Conservation (phyloP, 2,329 filamentous ascomycete genomes). For the Grosmannia huntii region DNA sequence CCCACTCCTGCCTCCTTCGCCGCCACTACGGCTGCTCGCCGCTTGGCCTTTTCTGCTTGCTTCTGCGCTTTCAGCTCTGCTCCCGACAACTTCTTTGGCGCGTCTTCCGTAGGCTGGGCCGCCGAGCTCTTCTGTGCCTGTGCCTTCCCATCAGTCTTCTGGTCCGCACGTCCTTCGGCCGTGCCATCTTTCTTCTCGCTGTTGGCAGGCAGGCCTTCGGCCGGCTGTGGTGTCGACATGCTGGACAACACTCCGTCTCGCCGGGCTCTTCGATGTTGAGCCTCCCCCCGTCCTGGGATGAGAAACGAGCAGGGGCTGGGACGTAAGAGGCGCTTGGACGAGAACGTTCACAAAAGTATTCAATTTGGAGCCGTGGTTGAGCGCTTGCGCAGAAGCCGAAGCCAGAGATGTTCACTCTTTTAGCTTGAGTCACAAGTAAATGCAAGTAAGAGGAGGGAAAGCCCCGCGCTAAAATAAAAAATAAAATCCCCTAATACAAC, state of each 20-base stretch:
- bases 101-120: slow-evolving; percentile 3
- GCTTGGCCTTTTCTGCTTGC: slow-evolving; percentile 83
- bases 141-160: not conserved
- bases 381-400: not conserved
- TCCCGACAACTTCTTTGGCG: slow-evolving; percentile 45
- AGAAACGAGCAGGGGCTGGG: not conserved
- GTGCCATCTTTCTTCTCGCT: not conserved
- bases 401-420: not conserved
- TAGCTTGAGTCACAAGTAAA: not conserved
- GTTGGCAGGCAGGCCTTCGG: not conserved
- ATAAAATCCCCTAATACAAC: not conserved
- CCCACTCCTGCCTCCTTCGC: slow-evolving; percentile 31
- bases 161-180: not conserved
- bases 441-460: not conserved
- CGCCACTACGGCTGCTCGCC: slow-evolving; percentile 59
- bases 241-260: not conserved
- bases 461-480: not conserved
- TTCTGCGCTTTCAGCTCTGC: slow-evolving; percentile 80
- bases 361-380: not conserved
- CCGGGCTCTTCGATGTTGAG: not conserved
- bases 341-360: not conserved
- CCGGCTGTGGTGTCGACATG: slow-evolving; percentile 2
- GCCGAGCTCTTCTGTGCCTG: not conserved
- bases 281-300: not conserved
- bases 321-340: not conserved